Evolutionary conservation across 2,329 filamentous ascomycete genomes (phyloP), one percentile per base, ranked within the genome.

Genomic region (Sclerotiophoma versabilis): DNA sequence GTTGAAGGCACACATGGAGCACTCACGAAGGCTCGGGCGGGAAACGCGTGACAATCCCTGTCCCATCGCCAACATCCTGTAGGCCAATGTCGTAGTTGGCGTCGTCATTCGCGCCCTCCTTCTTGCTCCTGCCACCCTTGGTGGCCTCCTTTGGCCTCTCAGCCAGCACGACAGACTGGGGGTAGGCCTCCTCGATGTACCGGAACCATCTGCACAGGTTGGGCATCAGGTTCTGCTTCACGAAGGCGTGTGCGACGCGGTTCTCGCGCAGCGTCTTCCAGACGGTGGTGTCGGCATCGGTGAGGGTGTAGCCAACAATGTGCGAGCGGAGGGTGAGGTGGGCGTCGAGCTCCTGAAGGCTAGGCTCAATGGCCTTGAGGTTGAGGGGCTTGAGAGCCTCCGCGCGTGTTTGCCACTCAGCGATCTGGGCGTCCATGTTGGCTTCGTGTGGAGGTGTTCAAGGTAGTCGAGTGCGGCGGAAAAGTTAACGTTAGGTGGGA

Each of bases 81-180:
- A 97, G 83, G 2, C 88, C 89, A 74, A 97, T 90, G 72, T 96
- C 92, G 77, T 95, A 98, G 81, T 87, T 96, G 54, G 85, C 92
- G 60, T 91, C 91, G 46, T 90, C 88, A 74, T 91, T 91, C 53
- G 85, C 91, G 61, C 91, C 91, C 46, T 90, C 88, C 75, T 91
- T 91, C 81, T 90, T 91, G 65, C 85, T 85, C 71, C 85, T 87
- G 57, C 84, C 84, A n/a, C 83, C 84, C 41, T 85, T 84, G 14
- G 56, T 65, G 38, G 70, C 73, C 29, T 66, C 71, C 38, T 68
- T 73, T 23, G 71, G 68, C 27, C 62, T 48, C 52, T 74, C 69
- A 70, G 92, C 91, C 63, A 91, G 81, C 53, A 89, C 88, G 69
- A 87, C 83, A 54, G 92, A 85, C 82, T 92, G 91, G 14, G 89